Evolutionary conservation across 139 green algal species (phyloP), one percentile per base, ranked within the genome.

Genomic region (Trebouxia sp.): DNA sequence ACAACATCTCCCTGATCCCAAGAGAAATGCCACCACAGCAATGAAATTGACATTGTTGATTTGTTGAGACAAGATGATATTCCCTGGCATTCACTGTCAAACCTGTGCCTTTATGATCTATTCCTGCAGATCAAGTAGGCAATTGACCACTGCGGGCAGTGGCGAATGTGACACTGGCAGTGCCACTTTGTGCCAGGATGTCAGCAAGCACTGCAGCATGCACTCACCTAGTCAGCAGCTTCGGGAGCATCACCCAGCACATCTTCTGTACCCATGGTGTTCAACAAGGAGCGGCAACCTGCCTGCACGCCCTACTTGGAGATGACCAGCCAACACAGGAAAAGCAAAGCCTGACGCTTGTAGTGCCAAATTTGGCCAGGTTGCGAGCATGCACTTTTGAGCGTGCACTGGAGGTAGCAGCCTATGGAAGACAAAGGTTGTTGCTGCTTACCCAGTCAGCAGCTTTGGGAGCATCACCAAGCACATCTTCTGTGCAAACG

Each of bases 151-250:
- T n/a, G n/a, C n/a, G n/a, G n/a, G n/a, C n/a, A n/a, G n/a, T n/a
- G n/a, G n/a, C n/a, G n/a, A n/a, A n/a, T n/a, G n/a, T n/a, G n/a
- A n/a, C n/a, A n/a, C n/a, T n/a, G n/a, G n/a, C n/a, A n/a, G n/a
- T n/a, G n/a, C n/a, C n/a, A n/a, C n/a, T n/a, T n/a, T n/a, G n/a
- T n/a, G n/a, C n/a, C n/a, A n/a, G n/a, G n/a, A n/a, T n/a, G n/a
- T n/a, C n/a, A n/a, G n/a, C n/a, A n/a, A n/a, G n/a, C n/a, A n/a
- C n/a, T n/a, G n/a, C n/a, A n/a, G n/a, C n/a, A n/a, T n/a, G n/a
- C n/a, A n/a, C n/a, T 45, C 56, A 82, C 77, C 56, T 45, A 69
- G 28, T 56, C 56, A 76, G 56, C 30, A 35, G 77, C 77, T 26
- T 74, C 45, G 3, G 56, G 77, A 28, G 37, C 42, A 50, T 82